A percentile compares a stretch with the other conserved stretches of the same genome.
phyloP scores from a whole-genome alignment of 2,329 filamentous ascomycete genomes.

The Penicillium sp. region DNA sequence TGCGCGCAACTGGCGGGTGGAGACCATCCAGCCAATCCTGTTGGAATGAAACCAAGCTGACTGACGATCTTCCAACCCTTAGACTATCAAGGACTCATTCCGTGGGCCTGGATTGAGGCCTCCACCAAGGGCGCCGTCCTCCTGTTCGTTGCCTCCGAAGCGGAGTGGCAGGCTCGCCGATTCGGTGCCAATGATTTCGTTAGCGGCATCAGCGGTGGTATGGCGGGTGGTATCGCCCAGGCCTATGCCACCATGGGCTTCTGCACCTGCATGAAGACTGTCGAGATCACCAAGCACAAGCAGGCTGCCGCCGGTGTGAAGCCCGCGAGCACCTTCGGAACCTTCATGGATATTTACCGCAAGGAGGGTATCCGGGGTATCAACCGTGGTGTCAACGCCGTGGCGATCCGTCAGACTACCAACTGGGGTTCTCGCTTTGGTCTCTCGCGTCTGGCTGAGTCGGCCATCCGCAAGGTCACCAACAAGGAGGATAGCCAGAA shows the following conservation, averaged over 20 bases:
- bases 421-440: constrained; percentile 99
- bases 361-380: constrained; percentile 92
- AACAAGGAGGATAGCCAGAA: constrained; percentile 79
- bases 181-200: constrained; percentile 84
- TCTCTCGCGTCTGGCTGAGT: constrained; percentile 86
- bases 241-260: constrained; percentile 99
- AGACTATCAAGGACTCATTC: constrained; percentile 99
- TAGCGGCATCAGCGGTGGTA: constrained; percentile 85
- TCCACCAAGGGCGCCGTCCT: constrained; percentile 99
- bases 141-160: constrained; percentile 97
- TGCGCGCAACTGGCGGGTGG: constrained; percentile 7
- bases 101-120: constrained; percentile 99
- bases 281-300: constrained; percentile 99
- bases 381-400: constrained; percentile 98
- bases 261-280: constrained; percentile 99
- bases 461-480: constrained; percentile 75
- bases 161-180: constrained; percentile 87
- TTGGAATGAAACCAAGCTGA: constrained; percentile 10
- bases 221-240: constrained; percentile 92
- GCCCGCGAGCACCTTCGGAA: constrained; percentile 86
- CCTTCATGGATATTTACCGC: constrained; percentile 96
- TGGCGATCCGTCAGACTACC: constrained; percentile 97
- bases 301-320: constrained; percentile 78
- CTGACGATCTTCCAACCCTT: constrained; percentile 7
- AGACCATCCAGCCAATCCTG: not conserved